Percentiles rank a stretch among this genome's conserved stretches.
phyloP scores from a whole-genome alignment of 768 basidiomycete species.

The Termitomyces sp. region DNA sequence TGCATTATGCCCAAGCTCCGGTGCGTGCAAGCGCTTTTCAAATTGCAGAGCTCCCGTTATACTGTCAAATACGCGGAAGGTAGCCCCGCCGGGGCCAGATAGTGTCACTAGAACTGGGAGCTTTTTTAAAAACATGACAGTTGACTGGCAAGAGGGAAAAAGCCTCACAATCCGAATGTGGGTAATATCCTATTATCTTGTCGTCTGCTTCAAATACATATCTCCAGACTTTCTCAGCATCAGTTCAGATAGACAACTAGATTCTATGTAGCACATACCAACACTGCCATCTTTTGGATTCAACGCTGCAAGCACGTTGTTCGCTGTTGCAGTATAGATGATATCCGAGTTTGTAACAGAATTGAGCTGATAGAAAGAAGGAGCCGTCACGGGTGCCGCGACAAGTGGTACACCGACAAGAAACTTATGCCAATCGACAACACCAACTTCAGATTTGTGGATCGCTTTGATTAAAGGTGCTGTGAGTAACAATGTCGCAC shows the following conservation, averaged over 20 bases:
- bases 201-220: slow-evolving; percentile 70
- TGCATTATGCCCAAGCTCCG: slow-evolving; percentile 33
- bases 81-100: slow-evolving; percentile 71
- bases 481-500: slow-evolving; percentile 3
- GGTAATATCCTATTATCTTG: slow-evolving; percentile 57
- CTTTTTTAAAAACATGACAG: not conserved
- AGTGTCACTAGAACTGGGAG: slow-evolving; percentile 59
- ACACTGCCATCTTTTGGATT: slow-evolving; percentile 63
- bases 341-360: slow-evolving; percentile 29
- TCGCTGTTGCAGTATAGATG: slow-evolving; percentile 61
- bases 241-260: slow-evolving; percentile 1
- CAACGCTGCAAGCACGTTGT: slow-evolving; percentile 76
- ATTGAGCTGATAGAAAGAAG: slow-evolving; percentile 42
- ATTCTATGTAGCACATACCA: slow-evolving; percentile 40
- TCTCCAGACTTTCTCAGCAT: slow-evolving; percentile 56
- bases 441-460: slow-evolving; percentile 71
- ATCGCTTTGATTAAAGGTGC: slow-evolving; percentile 34
- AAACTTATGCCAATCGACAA: slow-evolving; percentile 84
- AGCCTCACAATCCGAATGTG: slow-evolving; percentile 47
- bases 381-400: slow-evolving; percentile 44
- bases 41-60: slow-evolving; percentile 51
- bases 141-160: not conserved
- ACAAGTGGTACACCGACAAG: slow-evolving; percentile 70
- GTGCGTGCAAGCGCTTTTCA: slow-evolving; percentile 58
- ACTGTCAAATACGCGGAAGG: slow-evolving; percentile 61